Evolutionary conservation across 108 stramenopile species (phyloP), one percentile per base, ranked within the genome.

Genomic region (Fragilariopsis cylindrus): DNA sequence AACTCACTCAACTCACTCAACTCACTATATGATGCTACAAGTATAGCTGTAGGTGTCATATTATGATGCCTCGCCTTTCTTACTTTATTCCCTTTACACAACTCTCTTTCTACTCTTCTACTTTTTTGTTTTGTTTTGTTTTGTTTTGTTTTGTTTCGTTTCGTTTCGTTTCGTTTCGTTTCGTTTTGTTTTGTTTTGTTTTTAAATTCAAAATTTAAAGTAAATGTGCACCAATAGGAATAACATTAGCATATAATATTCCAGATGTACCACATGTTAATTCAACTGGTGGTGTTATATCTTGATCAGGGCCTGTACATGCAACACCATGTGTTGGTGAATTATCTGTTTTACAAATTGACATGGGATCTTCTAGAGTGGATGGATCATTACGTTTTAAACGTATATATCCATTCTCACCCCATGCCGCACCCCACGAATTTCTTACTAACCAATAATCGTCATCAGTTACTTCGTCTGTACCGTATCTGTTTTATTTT

Each of bases 401-500:
- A 8, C 94, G 80, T 72, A 92, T 95, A 78, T 89, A 92, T 5
- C 95, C 95, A 64, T 81, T 65, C 60, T 96, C 94, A 3, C 93
- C 97, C 90, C 90, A 97, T n/a, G 66, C 48, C 21, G 82, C 78
- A 7, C 89, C 80, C 95, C 95, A 97, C 1, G 5, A 46, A 74
- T 97, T 97, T 11, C 92, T 75, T 53, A 96, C 73, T 65, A 92
- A 69, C 87, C 92, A 96, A 76, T 89, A 96, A 48, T 88, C 81
- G 50, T 91, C 80, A 0, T 85, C 88, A 1, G 90, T 89, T 16
- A 73, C 68, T 19, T 81, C 75, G 43, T 96, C 92, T 8, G 73
- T 81, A 19, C 92, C 95, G 70, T 97, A 97, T n/a, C 58, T 60
- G 4, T 3, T 11, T 11, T 21, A 60, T 4, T 30, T 30, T 30